Percentiles rank a stretch among this genome's conserved stretches.
Conservation (phyloP, 164 flowering plant species). For the Amborella trichopoda region DNA sequence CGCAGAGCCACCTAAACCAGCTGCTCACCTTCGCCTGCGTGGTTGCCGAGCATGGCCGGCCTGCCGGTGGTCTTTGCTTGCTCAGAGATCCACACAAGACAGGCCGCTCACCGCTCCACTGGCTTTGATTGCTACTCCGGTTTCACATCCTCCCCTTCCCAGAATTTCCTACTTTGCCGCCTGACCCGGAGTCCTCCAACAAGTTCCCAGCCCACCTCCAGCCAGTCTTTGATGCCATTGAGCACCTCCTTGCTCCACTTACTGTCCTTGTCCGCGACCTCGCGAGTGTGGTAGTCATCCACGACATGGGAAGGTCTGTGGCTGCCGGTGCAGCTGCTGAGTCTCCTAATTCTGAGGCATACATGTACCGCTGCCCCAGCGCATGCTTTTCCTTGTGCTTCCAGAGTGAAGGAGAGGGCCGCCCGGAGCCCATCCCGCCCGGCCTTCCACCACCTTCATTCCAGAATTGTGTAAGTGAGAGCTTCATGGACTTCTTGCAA, state of each 20-base stretch:
- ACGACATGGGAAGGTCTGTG: conserved; percentile 49
- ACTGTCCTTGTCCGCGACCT: conserved; percentile 23
- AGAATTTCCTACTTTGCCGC: conserved; percentile 22
- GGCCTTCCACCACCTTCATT: conserved; percentile 14
- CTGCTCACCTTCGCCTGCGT: conserved; percentile 35
- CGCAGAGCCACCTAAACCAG: conserved; percentile 59
- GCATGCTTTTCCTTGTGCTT: conserved; percentile 23
- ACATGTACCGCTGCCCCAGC: conserved; percentile 33
- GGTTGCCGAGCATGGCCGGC: conserved; percentile 16
- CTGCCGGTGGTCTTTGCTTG: conserved; percentile 35
- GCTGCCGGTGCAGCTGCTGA: conserved; percentile 32
- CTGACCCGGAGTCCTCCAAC: conserved; percentile 22
- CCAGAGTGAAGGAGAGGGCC: conserved; percentile 9
- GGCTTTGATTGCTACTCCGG: conserved; percentile 18
- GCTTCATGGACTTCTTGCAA: conserved; percentile 22
- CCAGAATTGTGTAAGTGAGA: conserved; percentile 29
- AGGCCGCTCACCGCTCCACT: conserved; percentile 29
- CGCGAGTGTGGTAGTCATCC: conserved; percentile 30
- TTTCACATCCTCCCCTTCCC: conserved; percentile 43
- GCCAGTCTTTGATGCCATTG: conserved; percentile 25
- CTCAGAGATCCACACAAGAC: conserved; percentile 40
- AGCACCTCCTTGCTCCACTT: conserved; percentile 33
- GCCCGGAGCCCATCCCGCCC: neutral
- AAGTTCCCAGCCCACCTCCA: conserved; percentile 49
- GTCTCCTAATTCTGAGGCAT: conserved; percentile 41